A percentile compares a stretch with the other conserved stretches of the same genome.
phyloP scores from a whole-genome alignment of 2,329 filamentous ascomycete genomes.

The Penicillium sp. region DNA sequence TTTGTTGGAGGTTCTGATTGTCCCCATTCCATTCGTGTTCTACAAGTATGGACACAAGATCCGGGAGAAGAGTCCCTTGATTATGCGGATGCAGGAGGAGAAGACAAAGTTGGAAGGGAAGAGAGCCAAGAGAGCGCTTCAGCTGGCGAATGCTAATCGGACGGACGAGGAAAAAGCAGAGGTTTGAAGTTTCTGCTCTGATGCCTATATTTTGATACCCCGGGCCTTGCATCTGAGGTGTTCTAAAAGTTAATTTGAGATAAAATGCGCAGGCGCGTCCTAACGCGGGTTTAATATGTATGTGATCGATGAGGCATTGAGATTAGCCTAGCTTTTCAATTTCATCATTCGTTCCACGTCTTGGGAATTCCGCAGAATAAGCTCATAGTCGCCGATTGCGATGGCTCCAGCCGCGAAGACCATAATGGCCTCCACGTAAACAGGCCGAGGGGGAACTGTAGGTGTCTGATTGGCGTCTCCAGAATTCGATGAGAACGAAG shows the following conservation, averaged over 20 bases:
- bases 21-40: conserved; percentile 80
- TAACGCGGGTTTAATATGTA: not conserved
- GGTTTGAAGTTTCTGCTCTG: not conserved
- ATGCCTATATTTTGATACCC: conserved; percentile 13
- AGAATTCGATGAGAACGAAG: conserved; percentile 19
- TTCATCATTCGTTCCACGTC: conserved; percentile 35
- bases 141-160: conserved; percentile 10
- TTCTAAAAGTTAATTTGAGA: conserved; percentile 13
- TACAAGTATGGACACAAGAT: conserved; percentile 64
- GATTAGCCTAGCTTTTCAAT: conserved; percentile 4
- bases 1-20: conserved; percentile 69
- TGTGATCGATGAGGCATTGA: not conserved
- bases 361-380: conserved; percentile 49
- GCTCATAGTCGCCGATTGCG: conserved; percentile 71
- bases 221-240: conserved; percentile 11
- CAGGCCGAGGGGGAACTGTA: conserved; percentile 32
- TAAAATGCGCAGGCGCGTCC: not conserved
- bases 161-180: conserved; percentile 21
- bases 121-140: conserved; percentile 24
- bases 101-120: conserved; percentile 50
- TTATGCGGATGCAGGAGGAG: conserved; percentile 59
- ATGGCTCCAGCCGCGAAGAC: conserved; percentile 77
- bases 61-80: conserved; percentile 57
- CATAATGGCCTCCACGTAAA: conserved; percentile 70
- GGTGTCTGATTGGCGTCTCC: conserved; percentile 6